These are phyloP conservation scores for Meredithiella fracta DNA, from an alignment of 2,329 filamentous ascomycete genomes.

Conservation along the genomic window DNA sequence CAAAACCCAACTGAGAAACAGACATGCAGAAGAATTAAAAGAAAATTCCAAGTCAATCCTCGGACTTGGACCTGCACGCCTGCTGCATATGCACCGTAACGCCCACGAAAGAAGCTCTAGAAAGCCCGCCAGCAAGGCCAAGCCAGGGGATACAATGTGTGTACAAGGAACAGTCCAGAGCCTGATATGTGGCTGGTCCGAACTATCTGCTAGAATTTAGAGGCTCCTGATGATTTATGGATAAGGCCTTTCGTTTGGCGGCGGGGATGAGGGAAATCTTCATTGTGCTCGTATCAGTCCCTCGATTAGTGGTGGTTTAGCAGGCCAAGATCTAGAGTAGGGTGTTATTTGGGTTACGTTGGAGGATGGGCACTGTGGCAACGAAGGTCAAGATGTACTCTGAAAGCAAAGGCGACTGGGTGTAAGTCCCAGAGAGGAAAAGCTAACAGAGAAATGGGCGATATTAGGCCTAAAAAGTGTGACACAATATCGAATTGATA, in stretches of 20 bases:
- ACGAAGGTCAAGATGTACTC: constrained; percentile 1
- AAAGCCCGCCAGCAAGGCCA: not conserved
- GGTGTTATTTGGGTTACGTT: constrained; percentile 5
- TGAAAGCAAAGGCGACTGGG: constrained; percentile 2
- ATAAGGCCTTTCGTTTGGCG: constrained; percentile 1
- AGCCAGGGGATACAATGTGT: not conserved
- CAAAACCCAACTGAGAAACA: not conserved
- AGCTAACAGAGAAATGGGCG: not conserved
- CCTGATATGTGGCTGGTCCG: not conserved
- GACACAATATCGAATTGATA: not conserved
- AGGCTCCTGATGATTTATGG: not conserved
- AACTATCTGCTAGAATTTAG: not conserved
- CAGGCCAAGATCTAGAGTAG: not conserved
- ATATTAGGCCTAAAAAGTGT: not conserved
- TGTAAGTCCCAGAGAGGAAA: constrained; percentile 10
- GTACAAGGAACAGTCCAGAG: not conserved
- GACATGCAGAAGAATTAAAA: not conserved
- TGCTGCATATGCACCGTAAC: constrained; percentile 1
- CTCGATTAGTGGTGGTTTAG: not conserved
- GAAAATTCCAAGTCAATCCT: constrained; percentile 2
- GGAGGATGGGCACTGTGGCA: constrained; percentile 4
- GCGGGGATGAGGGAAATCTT: not conserved
- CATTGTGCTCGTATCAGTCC: not conserved
- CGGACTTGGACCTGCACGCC: not conserved
- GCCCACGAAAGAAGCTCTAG: not conserved